Conservation (phyloP, 2,329 filamentous ascomycete species). For the Aureobasidium pullulans region DNA sequence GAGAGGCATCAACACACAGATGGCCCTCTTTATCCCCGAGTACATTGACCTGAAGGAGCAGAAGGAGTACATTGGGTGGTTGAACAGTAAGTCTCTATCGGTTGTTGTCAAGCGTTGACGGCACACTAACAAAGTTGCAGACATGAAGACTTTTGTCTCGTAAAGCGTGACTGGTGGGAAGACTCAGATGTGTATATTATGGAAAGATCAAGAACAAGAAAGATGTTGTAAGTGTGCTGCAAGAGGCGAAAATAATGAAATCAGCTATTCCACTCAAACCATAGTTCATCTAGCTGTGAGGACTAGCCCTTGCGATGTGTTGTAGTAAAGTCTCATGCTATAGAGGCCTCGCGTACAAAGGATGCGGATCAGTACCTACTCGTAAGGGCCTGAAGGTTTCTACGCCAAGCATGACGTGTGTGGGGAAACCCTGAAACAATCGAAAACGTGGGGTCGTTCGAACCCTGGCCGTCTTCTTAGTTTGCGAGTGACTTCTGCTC, state of each 20-base stretch:
- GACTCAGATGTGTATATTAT: neutral
- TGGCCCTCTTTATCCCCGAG: constrained; percentile 87
- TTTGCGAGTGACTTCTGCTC: too few relatives aligned
- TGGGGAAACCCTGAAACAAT: neutral
- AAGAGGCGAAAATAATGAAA: neutral
- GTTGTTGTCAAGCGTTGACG: neutral
- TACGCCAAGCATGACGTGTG: neutral
- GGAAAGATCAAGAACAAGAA: neutral
- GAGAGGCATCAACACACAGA: constrained; percentile 76
- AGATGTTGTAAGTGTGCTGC: neutral
- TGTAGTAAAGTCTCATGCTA: too few relatives aligned
- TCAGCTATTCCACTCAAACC: neutral
- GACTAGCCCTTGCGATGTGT: too few relatives aligned
- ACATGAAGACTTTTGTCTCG: constrained; percentile 78
- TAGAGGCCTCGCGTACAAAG: neutral
- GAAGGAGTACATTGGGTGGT: constrained; percentile 88
- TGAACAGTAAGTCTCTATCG: constrained; percentile 51
- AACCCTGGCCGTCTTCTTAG: neutral
- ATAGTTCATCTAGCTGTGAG: too few relatives aligned
- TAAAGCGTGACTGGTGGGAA: constrained; percentile 21
- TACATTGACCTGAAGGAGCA: constrained; percentile 99
- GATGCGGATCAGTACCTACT: neutral
- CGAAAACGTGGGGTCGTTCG: neutral
- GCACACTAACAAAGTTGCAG: constrained; percentile 31
- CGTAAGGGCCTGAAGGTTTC: neutral